phyloP scores from a whole-genome alignment of 129 eudicot species.

The Centaurea solstitialis region DNA sequence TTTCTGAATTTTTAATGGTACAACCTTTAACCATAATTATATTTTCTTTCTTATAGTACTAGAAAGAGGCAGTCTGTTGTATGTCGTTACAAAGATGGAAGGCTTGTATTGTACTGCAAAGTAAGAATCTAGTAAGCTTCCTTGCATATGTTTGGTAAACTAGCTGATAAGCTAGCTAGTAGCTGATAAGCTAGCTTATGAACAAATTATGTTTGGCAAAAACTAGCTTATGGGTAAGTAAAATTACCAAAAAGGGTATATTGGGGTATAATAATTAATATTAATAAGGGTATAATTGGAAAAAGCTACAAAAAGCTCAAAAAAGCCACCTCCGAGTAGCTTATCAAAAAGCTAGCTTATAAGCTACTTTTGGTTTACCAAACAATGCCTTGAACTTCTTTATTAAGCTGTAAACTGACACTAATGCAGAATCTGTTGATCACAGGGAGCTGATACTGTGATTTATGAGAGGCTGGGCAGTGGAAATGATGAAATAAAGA shows the following conservation, averaged over 20 bases:
- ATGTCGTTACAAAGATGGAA: constrained; percentile 86
- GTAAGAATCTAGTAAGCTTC: constrained; percentile 34
- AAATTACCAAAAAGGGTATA: too few species aligned
- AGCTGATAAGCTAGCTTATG: too few species aligned
- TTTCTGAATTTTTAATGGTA: constrained; percentile 17
- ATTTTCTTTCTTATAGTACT: constrained; percentile 51
- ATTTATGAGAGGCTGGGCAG: constrained; percentile 74
- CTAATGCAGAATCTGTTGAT: constrained; percentile 27
- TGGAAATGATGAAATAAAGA: constrained; percentile 67
- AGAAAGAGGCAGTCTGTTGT: constrained; percentile 99
- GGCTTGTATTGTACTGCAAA: constrained; percentile 95
- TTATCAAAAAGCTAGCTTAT: too few species aligned
- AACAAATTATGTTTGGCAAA: too few species aligned
- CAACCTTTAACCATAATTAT: constrained; percentile 8
- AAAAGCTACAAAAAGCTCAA: too few species aligned
- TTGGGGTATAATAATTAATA: too few species aligned
- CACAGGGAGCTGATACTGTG: constrained; percentile 94
- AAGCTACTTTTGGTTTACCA: too few species aligned
- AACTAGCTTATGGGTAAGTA: too few species aligned
- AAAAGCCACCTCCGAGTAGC: too few species aligned
- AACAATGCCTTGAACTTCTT: constrained; percentile 13
- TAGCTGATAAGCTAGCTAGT: too few species aligned
- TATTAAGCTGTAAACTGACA: constrained; percentile 21
- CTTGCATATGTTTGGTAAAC: too few species aligned
- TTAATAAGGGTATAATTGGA: too few species aligned